Conservation (phyloP, 2,329 filamentous ascomycete genomes). For the Blastomyces parvus region DNA sequence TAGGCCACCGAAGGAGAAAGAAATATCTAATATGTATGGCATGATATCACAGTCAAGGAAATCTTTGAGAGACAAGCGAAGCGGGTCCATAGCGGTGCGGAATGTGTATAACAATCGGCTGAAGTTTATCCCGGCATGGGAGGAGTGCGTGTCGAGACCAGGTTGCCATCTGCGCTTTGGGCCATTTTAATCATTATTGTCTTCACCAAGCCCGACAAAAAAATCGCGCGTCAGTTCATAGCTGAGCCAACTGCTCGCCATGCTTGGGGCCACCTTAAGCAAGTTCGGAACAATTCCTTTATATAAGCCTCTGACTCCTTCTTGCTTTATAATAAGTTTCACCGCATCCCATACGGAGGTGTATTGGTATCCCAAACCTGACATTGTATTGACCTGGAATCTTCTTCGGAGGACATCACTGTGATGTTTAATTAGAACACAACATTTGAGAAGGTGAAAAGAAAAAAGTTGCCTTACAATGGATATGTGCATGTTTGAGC, state of each 20-base stretch:
- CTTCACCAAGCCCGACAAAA: conserved; percentile 49
- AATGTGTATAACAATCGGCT: neutral
- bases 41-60: neutral
- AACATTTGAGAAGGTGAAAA: conserved; percentile 6
- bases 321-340: conserved; percentile 67
- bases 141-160: neutral
- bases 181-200: neutral
- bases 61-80: neutral
- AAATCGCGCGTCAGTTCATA: conserved; percentile 91
- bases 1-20: neutral
- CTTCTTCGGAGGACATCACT: conserved; percentile 85
- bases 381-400: conserved; percentile 99
- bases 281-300: conserved; percentile 94
- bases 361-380: conserved; percentile 94
- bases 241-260: conserved; percentile 97
- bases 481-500: conserved; percentile 98
- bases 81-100: neutral
- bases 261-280: conserved; percentile 93
- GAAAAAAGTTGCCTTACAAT: conserved; percentile 54
- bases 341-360: conserved; percentile 78
- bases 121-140: neutral
- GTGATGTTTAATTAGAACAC: conserved; percentile 12
- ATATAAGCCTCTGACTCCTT: conserved; percentile 79
- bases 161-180: neutral
- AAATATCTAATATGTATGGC: neutral